A percentile compares a stretch with the other conserved stretches of the same genome.
Conservation (phyloP, 2,329 filamentous ascomycete genomes). For the Cladosporium sp. region DNA sequence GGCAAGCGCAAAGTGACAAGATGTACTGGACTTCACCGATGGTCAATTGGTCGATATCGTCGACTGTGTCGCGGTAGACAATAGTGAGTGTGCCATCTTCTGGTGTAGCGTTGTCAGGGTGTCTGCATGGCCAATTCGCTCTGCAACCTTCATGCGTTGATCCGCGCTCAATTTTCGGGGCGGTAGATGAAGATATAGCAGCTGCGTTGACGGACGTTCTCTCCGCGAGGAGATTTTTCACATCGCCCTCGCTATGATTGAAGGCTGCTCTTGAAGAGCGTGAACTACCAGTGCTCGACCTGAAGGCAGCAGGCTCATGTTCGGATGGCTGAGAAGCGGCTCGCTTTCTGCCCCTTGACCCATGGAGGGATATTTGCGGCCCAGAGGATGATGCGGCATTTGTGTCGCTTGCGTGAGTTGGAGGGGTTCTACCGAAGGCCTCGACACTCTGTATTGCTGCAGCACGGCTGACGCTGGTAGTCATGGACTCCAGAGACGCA, state of each 20-base stretch:
- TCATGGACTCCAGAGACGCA: neutral
- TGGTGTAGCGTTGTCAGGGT: neutral
- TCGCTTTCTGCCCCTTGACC: neutral
- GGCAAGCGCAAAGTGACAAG: neutral
- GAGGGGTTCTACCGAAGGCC: neutral
- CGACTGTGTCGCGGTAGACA: neutral
- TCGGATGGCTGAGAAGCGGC: neutral
- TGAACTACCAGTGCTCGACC: neutral
- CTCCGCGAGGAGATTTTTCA: neutral
- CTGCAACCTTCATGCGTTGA: neutral
- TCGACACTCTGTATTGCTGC: neutral
- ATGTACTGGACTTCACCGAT: conserved; percentile 2
- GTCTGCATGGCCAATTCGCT: neutral
- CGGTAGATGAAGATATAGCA: neutral
- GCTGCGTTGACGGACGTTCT: neutral
- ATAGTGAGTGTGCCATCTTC: neutral
- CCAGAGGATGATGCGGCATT: neutral
- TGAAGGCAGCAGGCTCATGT: neutral
- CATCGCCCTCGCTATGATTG: neutral
- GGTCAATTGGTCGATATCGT: neutral
- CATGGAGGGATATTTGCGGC: neutral
- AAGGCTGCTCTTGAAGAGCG: neutral
- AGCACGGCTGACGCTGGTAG: neutral
- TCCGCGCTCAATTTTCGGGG: neutral
- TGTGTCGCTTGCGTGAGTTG: neutral